These are phyloP conservation scores for Vigna reflexopilosa DNA, from an alignment of 306 rosid species.

Conservation along the genomic window DNA sequence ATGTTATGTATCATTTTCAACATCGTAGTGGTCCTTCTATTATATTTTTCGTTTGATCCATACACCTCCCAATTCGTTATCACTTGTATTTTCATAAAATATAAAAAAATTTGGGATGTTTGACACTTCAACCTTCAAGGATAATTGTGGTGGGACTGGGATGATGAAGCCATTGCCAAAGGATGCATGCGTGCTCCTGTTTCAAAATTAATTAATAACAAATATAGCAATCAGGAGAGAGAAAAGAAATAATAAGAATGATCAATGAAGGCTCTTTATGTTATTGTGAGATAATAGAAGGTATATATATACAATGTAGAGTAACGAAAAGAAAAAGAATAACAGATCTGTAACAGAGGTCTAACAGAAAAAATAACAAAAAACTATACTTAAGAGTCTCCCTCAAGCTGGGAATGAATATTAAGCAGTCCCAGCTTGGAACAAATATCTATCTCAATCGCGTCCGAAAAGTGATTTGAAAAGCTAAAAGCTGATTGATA, in stretches of 20 bases:
- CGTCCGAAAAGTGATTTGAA: constrained; percentile 3
- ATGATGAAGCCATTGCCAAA: constrained; percentile 28
- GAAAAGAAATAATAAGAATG: too few relatives aligned
- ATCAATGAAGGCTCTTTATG: too few relatives aligned
- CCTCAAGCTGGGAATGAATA: too few relatives aligned
- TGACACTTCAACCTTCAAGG: constrained; percentile 19
- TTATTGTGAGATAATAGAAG: too few relatives aligned
- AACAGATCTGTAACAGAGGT: too few relatives aligned
- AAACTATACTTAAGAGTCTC: too few relatives aligned
- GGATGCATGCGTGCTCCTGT: neutral
- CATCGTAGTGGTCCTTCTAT: neutral
- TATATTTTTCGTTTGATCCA: neutral
- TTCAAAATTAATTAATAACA: neutral
- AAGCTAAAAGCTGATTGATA: constrained; percentile 1
- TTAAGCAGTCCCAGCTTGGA: too few relatives aligned
- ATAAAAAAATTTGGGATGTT: constrained; percentile 23
- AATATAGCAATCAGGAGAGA: too few relatives aligned
- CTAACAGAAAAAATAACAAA: too few relatives aligned
- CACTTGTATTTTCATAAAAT: neutral
- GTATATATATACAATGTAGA: too few relatives aligned
- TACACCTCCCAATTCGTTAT: constrained; percentile 29
- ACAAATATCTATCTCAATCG: neutral
- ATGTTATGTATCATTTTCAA: neutral
- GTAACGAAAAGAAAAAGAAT: too few relatives aligned
- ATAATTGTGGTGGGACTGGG: constrained; percentile 14